Evolutionary conservation across 768 basidiomycete genomes (phyloP).

Genomic region (Galerina marginata): DNA sequence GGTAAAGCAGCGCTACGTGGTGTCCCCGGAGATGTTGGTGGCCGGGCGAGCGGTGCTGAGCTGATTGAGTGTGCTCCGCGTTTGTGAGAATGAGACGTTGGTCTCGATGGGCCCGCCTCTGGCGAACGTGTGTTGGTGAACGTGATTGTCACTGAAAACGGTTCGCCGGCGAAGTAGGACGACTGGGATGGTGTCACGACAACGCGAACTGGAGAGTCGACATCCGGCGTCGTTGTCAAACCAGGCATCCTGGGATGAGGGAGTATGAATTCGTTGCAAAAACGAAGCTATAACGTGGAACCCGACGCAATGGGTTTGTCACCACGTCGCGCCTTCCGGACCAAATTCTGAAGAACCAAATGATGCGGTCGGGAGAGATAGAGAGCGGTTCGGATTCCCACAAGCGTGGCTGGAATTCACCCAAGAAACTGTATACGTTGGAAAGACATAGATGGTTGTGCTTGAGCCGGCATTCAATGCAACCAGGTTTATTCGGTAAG

Average conservation of each 20-base stretch:
- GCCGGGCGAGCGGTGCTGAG: slow-evolving; percentile 79
- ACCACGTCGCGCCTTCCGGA: slow-evolving; percentile 14
- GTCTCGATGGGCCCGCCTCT: slow-evolving; percentile 40
- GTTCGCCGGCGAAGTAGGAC: slow-evolving; percentile 93
- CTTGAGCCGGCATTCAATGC: neutral
- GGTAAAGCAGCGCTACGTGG: slow-evolving; percentile 39
- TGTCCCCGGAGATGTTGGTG: slow-evolving; percentile 84
- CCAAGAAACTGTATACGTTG: slow-evolving; percentile 3
- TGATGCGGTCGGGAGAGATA: slow-evolving; percentile 16
- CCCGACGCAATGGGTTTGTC: slow-evolving; percentile 13
- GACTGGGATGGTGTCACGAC: slow-evolving; percentile 81
- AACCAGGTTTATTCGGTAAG: slow-evolving; percentile 4
- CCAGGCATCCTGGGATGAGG: slow-evolving; percentile 17
- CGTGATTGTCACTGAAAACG: slow-evolving; percentile 82
- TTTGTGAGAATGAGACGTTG: slow-evolving; percentile 53
- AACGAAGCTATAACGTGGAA: slow-evolving; percentile 3
- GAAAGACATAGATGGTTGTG: neutral
- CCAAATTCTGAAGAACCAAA: slow-evolving; percentile 10
- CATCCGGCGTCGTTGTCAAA: slow-evolving; percentile 25
- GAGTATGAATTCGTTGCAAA: neutral
- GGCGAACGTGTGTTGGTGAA: slow-evolving; percentile 83
- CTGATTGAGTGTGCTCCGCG: slow-evolving; percentile 83
- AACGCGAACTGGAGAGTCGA: slow-evolving; percentile 65
- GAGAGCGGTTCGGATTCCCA: slow-evolving; percentile 22
- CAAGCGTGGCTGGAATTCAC: slow-evolving; percentile 19